Evolutionary conservation across 164 flowering plant species (phyloP).

Genomic region (Protea cynaroides): DNA sequence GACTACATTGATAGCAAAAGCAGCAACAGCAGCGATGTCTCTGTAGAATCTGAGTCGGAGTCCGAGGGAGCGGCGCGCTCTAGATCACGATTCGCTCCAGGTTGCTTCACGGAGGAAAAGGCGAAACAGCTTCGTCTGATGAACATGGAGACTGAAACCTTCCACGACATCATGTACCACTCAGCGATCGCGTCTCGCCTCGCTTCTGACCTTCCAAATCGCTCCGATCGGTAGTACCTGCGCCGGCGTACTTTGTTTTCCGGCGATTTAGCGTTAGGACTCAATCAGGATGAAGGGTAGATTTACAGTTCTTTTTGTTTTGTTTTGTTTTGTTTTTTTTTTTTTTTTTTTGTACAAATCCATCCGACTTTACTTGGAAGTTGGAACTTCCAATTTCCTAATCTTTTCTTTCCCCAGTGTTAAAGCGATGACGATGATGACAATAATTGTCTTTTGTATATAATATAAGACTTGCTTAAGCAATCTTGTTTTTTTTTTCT

Average conservation of each 20-base stretch:
- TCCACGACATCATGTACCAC: slow-evolving; percentile 86
- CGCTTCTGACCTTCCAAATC: slow-evolving; percentile 55
- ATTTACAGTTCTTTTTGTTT: not conserved
- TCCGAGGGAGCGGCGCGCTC: slow-evolving; percentile 3
- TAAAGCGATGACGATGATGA: too few relatives aligned
- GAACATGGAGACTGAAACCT: slow-evolving; percentile 46
- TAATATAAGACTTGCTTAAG: too few relatives aligned
- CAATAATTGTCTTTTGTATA: too few relatives aligned
- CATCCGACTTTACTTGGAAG: slow-evolving; percentile 7
- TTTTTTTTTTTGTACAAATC: too few relatives aligned
- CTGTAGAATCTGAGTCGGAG: slow-evolving; percentile 12
- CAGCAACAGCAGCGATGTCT: not conserved
- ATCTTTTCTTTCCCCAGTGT: too few relatives aligned
- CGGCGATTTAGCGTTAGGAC: slow-evolving; percentile 1
- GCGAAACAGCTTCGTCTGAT: slow-evolving; percentile 61
- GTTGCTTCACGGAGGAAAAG: slow-evolving; percentile 76
- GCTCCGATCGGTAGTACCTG: slow-evolving; percentile 8
- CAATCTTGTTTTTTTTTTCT: too few relatives aligned
- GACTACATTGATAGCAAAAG: slow-evolving; percentile 57
- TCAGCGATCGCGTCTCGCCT: slow-evolving; percentile 86
- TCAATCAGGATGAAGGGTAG: not conserved
- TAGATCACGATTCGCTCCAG: slow-evolving; percentile 28
- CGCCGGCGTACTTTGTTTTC: slow-evolving; percentile 3
- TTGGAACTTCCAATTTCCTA: too few relatives aligned
- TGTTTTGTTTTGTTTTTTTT: too few relatives aligned